phyloP scores from a whole-genome alignment of 768 basidiomycete genomes.

The Pholiota conissans region DNA sequence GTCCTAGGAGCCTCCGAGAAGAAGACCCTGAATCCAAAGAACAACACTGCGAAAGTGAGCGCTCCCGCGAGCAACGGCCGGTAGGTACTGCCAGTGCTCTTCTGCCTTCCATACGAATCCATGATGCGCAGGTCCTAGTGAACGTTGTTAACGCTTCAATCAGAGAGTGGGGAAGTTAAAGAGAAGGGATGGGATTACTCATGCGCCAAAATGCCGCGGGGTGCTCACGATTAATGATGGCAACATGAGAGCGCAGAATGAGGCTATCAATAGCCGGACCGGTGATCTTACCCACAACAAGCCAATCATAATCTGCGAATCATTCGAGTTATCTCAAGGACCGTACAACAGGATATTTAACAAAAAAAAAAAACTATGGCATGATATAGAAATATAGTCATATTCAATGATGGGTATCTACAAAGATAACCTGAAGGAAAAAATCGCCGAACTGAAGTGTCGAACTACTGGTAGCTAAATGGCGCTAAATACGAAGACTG shows the following conservation, averaged over 20 bases:
- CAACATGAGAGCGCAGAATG: neutral
- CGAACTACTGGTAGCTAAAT: too few species aligned
- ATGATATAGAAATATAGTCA: too few species aligned
- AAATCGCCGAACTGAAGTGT: too few species aligned
- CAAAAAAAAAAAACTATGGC: too few species aligned
- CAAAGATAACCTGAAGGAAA: too few species aligned
- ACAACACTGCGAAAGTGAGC: neutral
- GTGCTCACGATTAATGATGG: neutral
- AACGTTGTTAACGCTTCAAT: neutral
- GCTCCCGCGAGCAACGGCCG: neutral
- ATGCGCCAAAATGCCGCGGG: neutral
- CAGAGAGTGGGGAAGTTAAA: neutral
- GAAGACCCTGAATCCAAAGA: conserved; percentile 3
- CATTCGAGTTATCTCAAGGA: too few species aligned
- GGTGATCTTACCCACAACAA: too few species aligned
- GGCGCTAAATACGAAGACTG: too few species aligned
- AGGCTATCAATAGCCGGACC: neutral
- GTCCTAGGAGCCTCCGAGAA: neutral
- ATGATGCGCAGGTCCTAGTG: neutral
- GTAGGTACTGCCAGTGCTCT: conserved; percentile 1
- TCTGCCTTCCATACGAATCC: conserved; percentile 10
- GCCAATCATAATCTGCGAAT: too few species aligned
- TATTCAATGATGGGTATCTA: too few species aligned
- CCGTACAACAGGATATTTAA: too few species aligned
- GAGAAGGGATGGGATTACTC: neutral